phyloP scores from a whole-genome alignment of 352 stramenopile genomes.

The Elongisporangium senticosum region DNA sequence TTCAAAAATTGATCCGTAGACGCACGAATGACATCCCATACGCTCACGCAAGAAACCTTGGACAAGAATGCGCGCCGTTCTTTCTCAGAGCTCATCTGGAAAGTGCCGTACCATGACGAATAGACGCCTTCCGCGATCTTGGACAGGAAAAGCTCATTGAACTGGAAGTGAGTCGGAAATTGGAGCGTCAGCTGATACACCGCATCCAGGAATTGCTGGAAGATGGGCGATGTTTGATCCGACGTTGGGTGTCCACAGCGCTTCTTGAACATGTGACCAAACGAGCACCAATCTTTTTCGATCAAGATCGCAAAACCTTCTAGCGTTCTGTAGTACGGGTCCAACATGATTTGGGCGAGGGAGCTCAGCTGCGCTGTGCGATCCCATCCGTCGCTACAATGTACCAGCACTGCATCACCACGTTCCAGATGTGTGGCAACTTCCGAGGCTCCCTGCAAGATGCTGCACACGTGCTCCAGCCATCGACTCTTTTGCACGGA shows the following conservation, averaged over 20 bases:
- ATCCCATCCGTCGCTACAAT: slow-evolving; percentile 86
- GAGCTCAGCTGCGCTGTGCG: slow-evolving; percentile 72
- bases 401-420: slow-evolving; percentile 70
- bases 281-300: slow-evolving; percentile 87
- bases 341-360: slow-evolving; percentile 79
- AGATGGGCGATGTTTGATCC: slow-evolving; percentile 96
- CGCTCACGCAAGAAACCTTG: slow-evolving; percentile 64
- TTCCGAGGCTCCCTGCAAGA: slow-evolving; percentile 67
- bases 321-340: slow-evolving; percentile 75
- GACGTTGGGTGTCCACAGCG: slow-evolving; percentile 71
- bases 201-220: slow-evolving; percentile 98
- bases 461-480: slow-evolving; percentile 78
- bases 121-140: slow-evolving; percentile 96
- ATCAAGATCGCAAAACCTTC: slow-evolving; percentile 76
- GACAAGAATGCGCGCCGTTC: slow-evolving; percentile 61
- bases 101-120: slow-evolving; percentile 94
- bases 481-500: slow-evolving; percentile 79
- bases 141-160: slow-evolving; percentile 93
- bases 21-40: slow-evolving; percentile 82
- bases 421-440: slow-evolving; percentile 73
- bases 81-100: slow-evolving; percentile 86
- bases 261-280: slow-evolving; percentile 87
- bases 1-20: slow-evolving; percentile 81
- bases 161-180: slow-evolving; percentile 98
- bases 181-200: slow-evolving; percentile 97